Base-by-base conservation (phyloP, 768 basidiomycete genomes). In the Piloderma croceum region DNA sequence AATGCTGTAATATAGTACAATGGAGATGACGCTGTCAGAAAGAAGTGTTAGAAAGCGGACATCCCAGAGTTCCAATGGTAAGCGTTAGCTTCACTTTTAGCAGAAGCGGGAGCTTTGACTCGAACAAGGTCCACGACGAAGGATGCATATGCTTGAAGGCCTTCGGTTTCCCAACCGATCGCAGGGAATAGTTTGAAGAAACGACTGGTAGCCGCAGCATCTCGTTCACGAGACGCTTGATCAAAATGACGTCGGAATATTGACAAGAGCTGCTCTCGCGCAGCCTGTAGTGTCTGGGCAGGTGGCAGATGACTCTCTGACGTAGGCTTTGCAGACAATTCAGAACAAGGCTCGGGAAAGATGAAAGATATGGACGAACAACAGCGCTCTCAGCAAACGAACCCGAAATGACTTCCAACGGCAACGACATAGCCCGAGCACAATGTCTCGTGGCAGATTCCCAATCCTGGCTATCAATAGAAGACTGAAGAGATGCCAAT, bases 131-230 rank as follows among this genome's bases (percentile, higher is more conserved):
- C 86, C 7, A 92, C 83, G 6, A 99, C 90, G 59, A 98, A 99
- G 9, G 81, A 76, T 0, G 91, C 87, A 64, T 99, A 99, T 0
- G 83, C 86, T 45, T 91, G 80, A 19, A 99, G 70, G 1, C 96
- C 96, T 60, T 94, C 88, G 7, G 71, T 66, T 60, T 98, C 92
- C 76, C 90, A 96, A 5, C 90, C 91, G 38, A 99, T 92, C 3
- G 82, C 81, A 4, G 96, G 96, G 61, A 98, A 99, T 3, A 99
- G 70, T 60, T 97, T 92, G 74, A 99, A 99, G 65, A 88, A 98
- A 10, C 96, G 81, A 51, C 83, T 92, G 2, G 88, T 92, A 1
- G 83, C 81, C 11, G 81, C 81, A 19, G 91, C 83, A 62, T 97
- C 90, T 20, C 88, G 77, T 11, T 78, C 74, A 17, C 69, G 71